phyloP scores from a whole-genome alignment of 2,329 filamentous ascomycete genomes.

The Aspergillus felis region DNA sequence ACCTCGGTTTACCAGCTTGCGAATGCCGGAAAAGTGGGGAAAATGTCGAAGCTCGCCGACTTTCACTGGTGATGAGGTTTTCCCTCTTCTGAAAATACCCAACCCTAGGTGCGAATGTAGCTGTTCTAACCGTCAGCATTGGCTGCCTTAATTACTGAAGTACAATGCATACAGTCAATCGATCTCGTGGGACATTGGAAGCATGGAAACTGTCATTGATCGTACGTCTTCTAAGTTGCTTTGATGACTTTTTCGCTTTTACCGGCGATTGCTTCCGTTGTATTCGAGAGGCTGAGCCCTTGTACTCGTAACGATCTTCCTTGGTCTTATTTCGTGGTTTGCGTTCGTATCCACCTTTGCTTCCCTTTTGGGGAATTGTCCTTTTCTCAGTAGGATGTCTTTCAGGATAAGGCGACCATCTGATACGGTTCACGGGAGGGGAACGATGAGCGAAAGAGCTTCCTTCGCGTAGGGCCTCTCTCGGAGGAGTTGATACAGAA shows the following conservation, averaged over 20 bases:
- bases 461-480: neutral
- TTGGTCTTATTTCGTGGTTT: constrained; percentile 54
- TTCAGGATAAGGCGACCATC: neutral
- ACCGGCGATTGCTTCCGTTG: constrained; percentile 2
- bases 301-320: constrained; percentile 53
- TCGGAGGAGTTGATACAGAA: neutral
- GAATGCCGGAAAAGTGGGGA: neutral
- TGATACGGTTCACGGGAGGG: neutral
- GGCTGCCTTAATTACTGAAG: neutral
- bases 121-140: constrained; percentile 14
- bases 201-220: constrained; percentile 57
- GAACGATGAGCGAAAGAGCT: neutral
- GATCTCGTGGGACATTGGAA: constrained; percentile 48
- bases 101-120: constrained; percentile 17
- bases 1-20: neutral
- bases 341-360: constrained; percentile 43
- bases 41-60: constrained; percentile 8
- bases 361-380: neutral
- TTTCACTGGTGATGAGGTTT: constrained; percentile 29
- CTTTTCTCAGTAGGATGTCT: neutral
- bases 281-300: constrained; percentile 10
- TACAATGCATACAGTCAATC: constrained; percentile 47
- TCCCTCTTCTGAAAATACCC: constrained; percentile 37
- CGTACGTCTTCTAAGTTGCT: constrained; percentile 28
- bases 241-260: constrained; percentile 18